phyloP scores from a whole-genome alignment of 2,329 filamentous ascomycete genomes.

The Diaporthe ampelina region DNA sequence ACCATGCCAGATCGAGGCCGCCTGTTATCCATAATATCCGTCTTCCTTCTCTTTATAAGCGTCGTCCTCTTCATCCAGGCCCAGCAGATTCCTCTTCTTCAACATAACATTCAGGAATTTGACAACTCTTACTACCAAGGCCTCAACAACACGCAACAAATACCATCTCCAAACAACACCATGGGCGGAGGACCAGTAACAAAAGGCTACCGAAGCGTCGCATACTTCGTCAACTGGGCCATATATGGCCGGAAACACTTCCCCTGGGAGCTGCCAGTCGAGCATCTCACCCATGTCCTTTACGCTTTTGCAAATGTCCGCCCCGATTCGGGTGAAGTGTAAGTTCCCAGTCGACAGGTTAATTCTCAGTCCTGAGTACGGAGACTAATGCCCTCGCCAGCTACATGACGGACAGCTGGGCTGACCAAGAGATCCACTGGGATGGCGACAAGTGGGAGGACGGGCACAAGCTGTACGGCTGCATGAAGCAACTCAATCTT shows the following conservation, averaged over 20 bases:
- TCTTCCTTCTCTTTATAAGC: constrained; percentile 37
- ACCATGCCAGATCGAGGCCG: constrained; percentile 39
- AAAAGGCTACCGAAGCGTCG: constrained; percentile 74
- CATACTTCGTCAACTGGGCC: constrained; percentile 85
- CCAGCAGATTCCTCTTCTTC: constrained; percentile 29
- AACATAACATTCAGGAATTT: constrained; percentile 36
- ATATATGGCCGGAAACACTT: constrained; percentile 89
- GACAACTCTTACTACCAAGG: constrained; percentile 33
- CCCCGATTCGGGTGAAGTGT: constrained; percentile 83
- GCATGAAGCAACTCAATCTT: constrained; percentile 88
- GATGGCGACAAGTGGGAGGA: constrained; percentile 80
- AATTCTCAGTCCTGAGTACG: neutral
- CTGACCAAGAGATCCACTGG: constrained; percentile 81
- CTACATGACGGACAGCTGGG: constrained; percentile 72
- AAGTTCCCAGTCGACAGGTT: constrained; percentile 43
- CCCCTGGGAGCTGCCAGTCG: constrained; percentile 85
- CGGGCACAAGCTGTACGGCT: constrained; percentile 89
- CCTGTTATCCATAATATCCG: constrained; percentile 27
- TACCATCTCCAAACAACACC: constrained; percentile 41
- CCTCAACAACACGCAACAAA: constrained; percentile 20
- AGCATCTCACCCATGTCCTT: constrained; percentile 88
- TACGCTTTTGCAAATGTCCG: constrained; percentile 93
- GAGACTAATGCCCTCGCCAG: constrained; percentile 3
- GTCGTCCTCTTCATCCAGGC: constrained; percentile 28
- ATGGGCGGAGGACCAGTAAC: constrained; percentile 60